phyloP scores from a whole-genome alignment of 371 early-diverging fungal species.

The Mucor piriformis region DNA sequence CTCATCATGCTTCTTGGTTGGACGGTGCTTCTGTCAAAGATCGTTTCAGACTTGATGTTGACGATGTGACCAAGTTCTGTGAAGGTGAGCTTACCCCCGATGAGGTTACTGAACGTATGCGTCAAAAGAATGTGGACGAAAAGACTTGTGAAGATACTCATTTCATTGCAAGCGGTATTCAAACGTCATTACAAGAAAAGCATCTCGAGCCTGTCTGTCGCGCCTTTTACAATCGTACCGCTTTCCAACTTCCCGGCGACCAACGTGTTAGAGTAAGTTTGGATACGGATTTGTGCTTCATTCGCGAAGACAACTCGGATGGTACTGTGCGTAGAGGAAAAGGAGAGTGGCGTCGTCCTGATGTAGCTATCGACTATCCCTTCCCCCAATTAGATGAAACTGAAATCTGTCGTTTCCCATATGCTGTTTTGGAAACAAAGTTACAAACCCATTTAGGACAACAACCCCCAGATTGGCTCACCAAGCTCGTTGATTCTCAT shows the following conservation, averaged over 20 bases:
- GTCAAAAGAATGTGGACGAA: slow-evolving; percentile 71
- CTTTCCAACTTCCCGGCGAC: slow-evolving; percentile 98
- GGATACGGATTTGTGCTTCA: slow-evolving; percentile 97
- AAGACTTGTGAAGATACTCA: slow-evolving; percentile 31
- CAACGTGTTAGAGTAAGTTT: slow-evolving; percentile 95
- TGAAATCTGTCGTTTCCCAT: slow-evolving; percentile 92
- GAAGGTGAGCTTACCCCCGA: slow-evolving; percentile 91
- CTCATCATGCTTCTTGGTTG: slow-evolving; percentile 96
- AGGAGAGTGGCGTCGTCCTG: slow-evolving; percentile 92
- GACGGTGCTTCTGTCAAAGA: slow-evolving; percentile 87
- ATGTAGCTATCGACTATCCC: slow-evolving; percentile 87
- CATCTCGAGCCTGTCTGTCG: slow-evolving; percentile 84
- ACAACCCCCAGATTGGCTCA: slow-evolving; percentile 94
- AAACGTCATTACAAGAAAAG: slow-evolving; percentile 71
- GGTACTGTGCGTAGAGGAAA: slow-evolving; percentile 57
- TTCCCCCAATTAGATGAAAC: slow-evolving; percentile 71
- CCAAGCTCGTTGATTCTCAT: slow-evolving; percentile 82
- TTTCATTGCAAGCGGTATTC: slow-evolving; percentile 68
- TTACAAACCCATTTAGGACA: slow-evolving; percentile 89
- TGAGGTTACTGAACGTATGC: slow-evolving; percentile 78
- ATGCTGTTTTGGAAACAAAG: slow-evolving; percentile 97
- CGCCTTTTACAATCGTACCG: slow-evolving; percentile 96
- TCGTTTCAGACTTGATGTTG: slow-evolving; percentile 55
- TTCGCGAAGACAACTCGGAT: slow-evolving; percentile 91
- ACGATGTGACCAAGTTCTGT: slow-evolving; percentile 47